Percentiles rank a stretch among this genome's conserved stretches.
Conservation (phyloP, 106 monocot genomes). For the Allium fistulosum region DNA sequence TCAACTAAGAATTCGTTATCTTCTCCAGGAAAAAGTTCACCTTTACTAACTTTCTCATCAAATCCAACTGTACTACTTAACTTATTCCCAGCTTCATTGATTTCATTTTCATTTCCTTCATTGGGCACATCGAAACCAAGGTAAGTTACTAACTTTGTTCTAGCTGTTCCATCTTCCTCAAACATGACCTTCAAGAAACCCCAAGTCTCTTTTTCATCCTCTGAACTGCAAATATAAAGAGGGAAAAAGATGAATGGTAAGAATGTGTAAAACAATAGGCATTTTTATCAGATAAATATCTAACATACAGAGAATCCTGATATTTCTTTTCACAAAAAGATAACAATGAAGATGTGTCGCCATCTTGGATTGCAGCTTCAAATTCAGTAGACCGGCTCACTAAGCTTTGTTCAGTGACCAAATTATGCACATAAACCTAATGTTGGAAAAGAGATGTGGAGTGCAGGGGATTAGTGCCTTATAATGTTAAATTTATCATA, state of each 20-base stretch:
- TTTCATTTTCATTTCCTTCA: slow-evolving; percentile 21
- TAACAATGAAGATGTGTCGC: slow-evolving; percentile 66
- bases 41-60: slow-evolving; percentile 29
- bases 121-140: slow-evolving; percentile 75
- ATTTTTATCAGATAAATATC: not conserved
- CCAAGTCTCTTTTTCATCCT: slow-evolving; percentile 90
- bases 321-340: slow-evolving; percentile 78
- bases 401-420: slow-evolving; percentile 82
- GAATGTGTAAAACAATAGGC: not conserved
- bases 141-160: slow-evolving; percentile 79
- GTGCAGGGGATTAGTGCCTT: not conserved
- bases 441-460: slow-evolving; percentile 1
- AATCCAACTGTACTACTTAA: slow-evolving; percentile 31
- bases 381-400: slow-evolving; percentile 91
- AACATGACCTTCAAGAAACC: slow-evolving; percentile 95
- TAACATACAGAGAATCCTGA: slow-evolving; percentile 67
- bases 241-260: not conserved
- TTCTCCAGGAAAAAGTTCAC: slow-evolving; percentile 6
- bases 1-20: slow-evolving; percentile 45
- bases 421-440: slow-evolving; percentile 80
- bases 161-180: slow-evolving; percentile 92
- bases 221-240: slow-evolving; percentile 41
- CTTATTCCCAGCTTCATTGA: slow-evolving; percentile 38
- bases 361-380: slow-evolving; percentile 64
- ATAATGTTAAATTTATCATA: slow-evolving; percentile 4